A percentile compares a stretch with the other conserved stretches of the same genome.
These are phyloP conservation scores for Asterophora parasitica DNA, from an alignment of 768 basidiomycete genomes.

Conservation along the genomic window DNA sequence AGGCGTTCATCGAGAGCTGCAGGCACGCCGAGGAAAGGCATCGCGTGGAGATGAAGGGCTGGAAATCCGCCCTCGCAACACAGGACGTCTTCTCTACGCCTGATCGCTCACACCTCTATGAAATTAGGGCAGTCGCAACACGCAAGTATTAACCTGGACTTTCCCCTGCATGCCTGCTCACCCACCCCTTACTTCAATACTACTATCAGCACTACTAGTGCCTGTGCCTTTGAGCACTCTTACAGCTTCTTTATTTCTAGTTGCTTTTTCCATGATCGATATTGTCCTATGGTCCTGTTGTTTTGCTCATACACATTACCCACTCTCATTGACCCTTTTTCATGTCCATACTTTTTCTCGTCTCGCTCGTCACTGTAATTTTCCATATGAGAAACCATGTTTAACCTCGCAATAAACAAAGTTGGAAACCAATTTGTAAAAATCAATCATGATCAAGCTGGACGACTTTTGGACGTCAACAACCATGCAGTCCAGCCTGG, in stretches of 20 bases:
- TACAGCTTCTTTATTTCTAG: conserved; percentile 22
- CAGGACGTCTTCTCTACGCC: conserved; percentile 38
- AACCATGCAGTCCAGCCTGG: too few relatives aligned
- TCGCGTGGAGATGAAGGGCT: conserved; percentile 78
- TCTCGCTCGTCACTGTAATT: conserved; percentile 8
- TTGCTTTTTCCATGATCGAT: conserved; percentile 18
- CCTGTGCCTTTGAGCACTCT: conserved; percentile 9
- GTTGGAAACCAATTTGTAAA: not conserved
- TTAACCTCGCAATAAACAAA: conserved; percentile 5
- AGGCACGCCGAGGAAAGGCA: conserved; percentile 79
- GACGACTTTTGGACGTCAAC: too few relatives aligned
- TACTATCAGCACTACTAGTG: conserved; percentile 14
- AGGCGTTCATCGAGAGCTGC: conserved; percentile 68
- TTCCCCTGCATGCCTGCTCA: conserved; percentile 11
- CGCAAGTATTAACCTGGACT: conserved; percentile 57
- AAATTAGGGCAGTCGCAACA: conserved; percentile 84
- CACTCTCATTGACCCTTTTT: conserved; percentile 17
- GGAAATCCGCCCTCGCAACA: conserved; percentile 43
- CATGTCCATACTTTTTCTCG: conserved; percentile 8
- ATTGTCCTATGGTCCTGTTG: conserved; percentile 25
- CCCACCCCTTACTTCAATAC: conserved; percentile 2
- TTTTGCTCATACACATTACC: conserved; percentile 12
- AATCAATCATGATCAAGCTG: not conserved
- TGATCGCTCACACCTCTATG: conserved; percentile 66
- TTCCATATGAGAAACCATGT: conserved; percentile 18